These are phyloP conservation scores for Jamesozyma rosinii DNA, from an alignment of 805 yeast genomes.

Conservation along the genomic window DNA sequence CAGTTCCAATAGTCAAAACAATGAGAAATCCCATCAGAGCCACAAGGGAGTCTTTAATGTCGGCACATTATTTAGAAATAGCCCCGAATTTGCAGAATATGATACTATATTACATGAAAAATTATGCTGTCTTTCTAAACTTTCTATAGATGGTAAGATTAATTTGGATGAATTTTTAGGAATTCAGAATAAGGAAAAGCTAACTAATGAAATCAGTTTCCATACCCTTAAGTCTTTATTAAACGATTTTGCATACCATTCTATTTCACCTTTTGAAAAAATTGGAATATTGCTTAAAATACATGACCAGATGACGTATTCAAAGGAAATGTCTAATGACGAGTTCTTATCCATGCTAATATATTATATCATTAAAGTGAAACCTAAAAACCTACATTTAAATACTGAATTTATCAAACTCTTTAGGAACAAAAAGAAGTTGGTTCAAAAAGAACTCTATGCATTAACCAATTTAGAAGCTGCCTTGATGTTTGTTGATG, in stretches of 20 bases:
- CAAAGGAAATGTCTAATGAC: conserved; percentile 25
- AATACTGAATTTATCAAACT: conserved; percentile 25
- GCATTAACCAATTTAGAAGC: conserved; percentile 30
- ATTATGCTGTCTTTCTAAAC: conserved; percentile 12
- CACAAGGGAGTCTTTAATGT: conserved; percentile 14
- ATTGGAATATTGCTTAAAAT: conserved; percentile 17
- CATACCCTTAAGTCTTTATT: conserved; percentile 13
- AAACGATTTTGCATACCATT: conserved; percentile 14
- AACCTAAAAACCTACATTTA: conserved; percentile 21
- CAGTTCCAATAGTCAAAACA: neutral
- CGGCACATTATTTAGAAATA: conserved; percentile 24
- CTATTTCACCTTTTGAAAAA: conserved; percentile 27
- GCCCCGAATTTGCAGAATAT: conserved; percentile 26
- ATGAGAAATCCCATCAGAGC: neutral
- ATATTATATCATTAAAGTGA: conserved; percentile 19
- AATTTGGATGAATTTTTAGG: conserved; percentile 22
- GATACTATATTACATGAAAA: conserved; percentile 21
- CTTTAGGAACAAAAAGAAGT: conserved; percentile 27
- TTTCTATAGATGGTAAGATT: conserved; percentile 16
- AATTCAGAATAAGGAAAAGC: conserved; percentile 10
- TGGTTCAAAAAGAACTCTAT: conserved; percentile 28
- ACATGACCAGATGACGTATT: conserved; percentile 22
- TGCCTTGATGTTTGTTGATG: conserved; percentile 28
- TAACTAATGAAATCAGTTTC: conserved; percentile 6
- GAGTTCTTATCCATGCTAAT: conserved; percentile 27